phyloP scores from a whole-genome alignment of 257 asterid species.

The Nicotiana tomentosiformis region DNA sequence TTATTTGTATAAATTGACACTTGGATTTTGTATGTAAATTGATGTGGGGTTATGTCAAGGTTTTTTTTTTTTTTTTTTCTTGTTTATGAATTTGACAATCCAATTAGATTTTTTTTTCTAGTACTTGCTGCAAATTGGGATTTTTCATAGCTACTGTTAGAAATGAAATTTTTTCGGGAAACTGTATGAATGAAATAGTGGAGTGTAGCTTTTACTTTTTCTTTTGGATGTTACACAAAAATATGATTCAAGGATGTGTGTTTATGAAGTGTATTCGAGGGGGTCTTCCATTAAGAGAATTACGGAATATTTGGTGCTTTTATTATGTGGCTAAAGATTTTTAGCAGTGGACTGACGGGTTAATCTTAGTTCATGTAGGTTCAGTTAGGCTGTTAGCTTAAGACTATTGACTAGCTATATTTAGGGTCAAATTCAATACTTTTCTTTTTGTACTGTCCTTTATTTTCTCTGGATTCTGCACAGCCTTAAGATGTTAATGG shows the following conservation, averaged over 20 bases:
- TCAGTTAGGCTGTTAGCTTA: neutral
- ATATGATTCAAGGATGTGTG: neutral
- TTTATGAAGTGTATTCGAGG: neutral
- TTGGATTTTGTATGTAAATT: neutral
- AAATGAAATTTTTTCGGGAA: neutral
- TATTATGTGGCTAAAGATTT: neutral
- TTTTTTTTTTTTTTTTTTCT: neutral
- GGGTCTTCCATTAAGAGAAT: neutral
- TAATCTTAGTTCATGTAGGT: neutral
- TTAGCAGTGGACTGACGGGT: neutral
- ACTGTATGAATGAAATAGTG: neutral
- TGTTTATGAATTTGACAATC: neutral
- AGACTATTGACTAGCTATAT: neutral
- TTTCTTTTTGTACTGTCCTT: neutral
- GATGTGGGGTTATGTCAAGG: neutral
- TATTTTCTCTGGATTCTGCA: neutral
- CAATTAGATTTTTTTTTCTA: neutral
- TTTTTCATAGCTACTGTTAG: neutral
- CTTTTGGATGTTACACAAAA: neutral
- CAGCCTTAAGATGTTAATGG: neutral
- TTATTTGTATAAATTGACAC: neutral
- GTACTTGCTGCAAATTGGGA: neutral
- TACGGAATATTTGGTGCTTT: neutral
- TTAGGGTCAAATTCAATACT: neutral
- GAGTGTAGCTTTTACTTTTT: neutral